A percentile compares a stretch with the other conserved stretches of the same genome.
Conservation (phyloP, 768 basidiomycete genomes). For the Dacryopinax spathularia region DNA sequence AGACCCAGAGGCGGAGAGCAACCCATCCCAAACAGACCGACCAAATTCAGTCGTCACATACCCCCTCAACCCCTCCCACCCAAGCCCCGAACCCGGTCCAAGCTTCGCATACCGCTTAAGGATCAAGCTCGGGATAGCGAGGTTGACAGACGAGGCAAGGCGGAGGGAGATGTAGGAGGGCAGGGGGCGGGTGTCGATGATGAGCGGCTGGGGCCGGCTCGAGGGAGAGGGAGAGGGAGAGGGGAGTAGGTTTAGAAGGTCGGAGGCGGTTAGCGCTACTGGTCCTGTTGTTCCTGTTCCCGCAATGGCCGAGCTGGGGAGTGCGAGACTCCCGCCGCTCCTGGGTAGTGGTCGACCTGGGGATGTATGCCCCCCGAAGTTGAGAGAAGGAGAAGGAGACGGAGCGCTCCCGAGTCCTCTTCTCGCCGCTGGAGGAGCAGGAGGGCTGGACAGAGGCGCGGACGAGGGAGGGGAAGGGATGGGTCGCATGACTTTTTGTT, state of each 20-base stretch:
- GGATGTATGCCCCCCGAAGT: too few relatives aligned
- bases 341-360: too few relatives aligned
- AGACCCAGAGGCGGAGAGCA: constrained; percentile 23
- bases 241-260: not conserved
- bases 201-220: constrained; percentile 50
- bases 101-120: constrained; percentile 61
- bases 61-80: constrained; percentile 54
- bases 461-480: too few relatives aligned
- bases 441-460: too few relatives aligned
- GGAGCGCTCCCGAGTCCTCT: too few relatives aligned
- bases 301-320: too few relatives aligned
- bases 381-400: too few relatives aligned
- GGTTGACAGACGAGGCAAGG: constrained; percentile 58
- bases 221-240: constrained; percentile 34
- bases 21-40: constrained; percentile 53
- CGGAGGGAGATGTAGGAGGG: constrained; percentile 50
- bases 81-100: constrained; percentile 23
- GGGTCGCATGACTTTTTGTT: too few relatives aligned
- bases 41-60: constrained; percentile 71
- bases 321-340: too few relatives aligned
- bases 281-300: too few relatives aligned
- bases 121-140: constrained; percentile 81
- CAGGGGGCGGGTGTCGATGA: constrained; percentile 72
- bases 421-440: too few relatives aligned
- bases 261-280: too few relatives aligned